Evolutionary conservation across 1,284 basidiomycete genomes (phyloP).

Genomic region (Paramarasmius palmivorus): DNA sequence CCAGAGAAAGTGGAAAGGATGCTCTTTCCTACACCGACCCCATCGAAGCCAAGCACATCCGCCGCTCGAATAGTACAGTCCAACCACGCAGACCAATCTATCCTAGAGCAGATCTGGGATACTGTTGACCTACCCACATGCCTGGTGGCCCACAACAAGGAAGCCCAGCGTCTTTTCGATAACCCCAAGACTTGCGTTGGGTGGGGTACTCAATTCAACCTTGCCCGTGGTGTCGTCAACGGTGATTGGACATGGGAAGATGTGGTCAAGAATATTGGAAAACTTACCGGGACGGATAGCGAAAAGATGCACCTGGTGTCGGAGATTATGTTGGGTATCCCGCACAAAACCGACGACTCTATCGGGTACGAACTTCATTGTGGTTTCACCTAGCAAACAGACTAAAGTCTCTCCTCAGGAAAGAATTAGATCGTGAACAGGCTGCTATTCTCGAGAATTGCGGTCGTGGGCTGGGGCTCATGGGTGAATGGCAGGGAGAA

Average conservation of each 20-base stretch:
- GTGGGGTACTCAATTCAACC: constrained; percentile 57
- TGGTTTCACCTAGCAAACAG: neutral
- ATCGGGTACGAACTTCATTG: constrained; percentile 1
- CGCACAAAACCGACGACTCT: neutral
- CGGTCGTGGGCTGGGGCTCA: constrained; percentile 59
- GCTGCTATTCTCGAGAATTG: constrained; percentile 52
- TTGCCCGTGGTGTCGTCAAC: constrained; percentile 53
- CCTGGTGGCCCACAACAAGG: constrained; percentile 46
- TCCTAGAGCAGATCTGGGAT: neutral
- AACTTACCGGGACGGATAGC: constrained; percentile 37
- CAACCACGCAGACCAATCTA: neutral
- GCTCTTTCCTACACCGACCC: too few relatives aligned
- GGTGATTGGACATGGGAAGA: constrained; percentile 46
- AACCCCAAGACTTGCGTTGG: constrained; percentile 29
- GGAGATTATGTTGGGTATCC: neutral
- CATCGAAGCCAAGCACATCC: neutral
- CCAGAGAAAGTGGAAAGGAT: too few relatives aligned
- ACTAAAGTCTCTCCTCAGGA: constrained; percentile 35
- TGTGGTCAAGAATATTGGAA: constrained; percentile 35
- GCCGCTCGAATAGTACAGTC: neutral
- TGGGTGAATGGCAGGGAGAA: constrained; percentile 33
- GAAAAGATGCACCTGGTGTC: constrained; percentile 42
- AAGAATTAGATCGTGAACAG: constrained; percentile 69
- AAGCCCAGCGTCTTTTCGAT: constrained; percentile 44
- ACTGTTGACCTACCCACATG: neutral